These are phyloP conservation scores for Puccinia sorghi DNA, from an alignment of 1,284 basidiomycete genomes.

Conservation along the genomic window DNA sequence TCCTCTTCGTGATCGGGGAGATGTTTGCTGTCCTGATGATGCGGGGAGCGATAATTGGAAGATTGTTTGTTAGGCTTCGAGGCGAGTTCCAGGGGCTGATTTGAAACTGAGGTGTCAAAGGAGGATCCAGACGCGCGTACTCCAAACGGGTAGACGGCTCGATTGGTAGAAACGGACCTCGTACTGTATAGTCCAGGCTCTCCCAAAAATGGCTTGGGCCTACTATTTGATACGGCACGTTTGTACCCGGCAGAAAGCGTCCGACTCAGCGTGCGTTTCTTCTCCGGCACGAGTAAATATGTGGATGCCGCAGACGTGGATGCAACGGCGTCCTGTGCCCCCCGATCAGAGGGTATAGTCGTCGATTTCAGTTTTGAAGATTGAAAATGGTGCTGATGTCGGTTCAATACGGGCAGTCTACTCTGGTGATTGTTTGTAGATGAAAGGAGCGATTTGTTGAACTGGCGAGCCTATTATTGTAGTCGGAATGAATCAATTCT, in stretches of 20 bases:
- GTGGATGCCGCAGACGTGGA: background rate
- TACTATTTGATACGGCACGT: conserved; percentile 41
- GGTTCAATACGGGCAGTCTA: conserved; percentile 9
- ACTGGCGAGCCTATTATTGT: conserved; percentile 30
- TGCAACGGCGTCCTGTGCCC: background rate
- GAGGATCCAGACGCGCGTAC: background rate
- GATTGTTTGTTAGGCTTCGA: background rate
- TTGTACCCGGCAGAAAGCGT: conserved; percentile 43
- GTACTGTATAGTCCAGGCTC: conserved; percentile 16
- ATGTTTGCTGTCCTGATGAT: background rate
- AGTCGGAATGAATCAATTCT: too few relatives aligned
- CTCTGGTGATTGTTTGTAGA: background rate
- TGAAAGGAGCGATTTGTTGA: conserved; percentile 45
- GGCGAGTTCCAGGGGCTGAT: background rate
- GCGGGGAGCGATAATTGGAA: background rate
- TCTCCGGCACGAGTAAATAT: conserved; percentile 22
- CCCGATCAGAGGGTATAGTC: background rate
- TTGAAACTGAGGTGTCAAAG: background rate
- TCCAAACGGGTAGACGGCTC: background rate
- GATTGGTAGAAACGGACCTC: conserved; percentile 8
- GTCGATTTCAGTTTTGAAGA: conserved; percentile 5
- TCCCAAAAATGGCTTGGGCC: conserved; percentile 26
- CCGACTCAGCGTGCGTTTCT: conserved; percentile 40
- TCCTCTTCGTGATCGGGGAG: conserved; percentile 6
- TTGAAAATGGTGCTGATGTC: conserved; percentile 13